These are phyloP conservation scores for Plasmodium fragile DNA, from an alignment of 169 alveolate species.

Conservation along the genomic window DNA sequence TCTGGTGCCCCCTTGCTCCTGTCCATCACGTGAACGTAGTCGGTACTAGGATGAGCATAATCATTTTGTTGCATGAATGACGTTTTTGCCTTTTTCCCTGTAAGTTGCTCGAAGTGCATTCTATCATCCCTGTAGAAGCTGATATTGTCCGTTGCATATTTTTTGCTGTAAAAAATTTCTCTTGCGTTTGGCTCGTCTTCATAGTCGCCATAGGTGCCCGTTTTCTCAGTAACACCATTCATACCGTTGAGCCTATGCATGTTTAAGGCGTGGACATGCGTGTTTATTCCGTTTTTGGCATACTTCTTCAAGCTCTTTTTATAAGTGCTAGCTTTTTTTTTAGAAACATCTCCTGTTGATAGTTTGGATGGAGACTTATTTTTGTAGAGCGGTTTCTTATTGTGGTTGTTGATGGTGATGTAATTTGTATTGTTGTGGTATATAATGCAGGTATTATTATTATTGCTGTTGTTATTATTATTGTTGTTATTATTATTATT, in stretches of 20 bases:
- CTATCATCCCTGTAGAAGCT: neutral
- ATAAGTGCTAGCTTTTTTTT: conserved; percentile 5
- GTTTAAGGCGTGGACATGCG: neutral
- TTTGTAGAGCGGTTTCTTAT: conserved; percentile 19
- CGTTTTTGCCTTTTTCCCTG: neutral
- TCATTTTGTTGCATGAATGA: neutral
- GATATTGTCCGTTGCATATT: neutral
- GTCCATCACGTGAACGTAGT: neutral
- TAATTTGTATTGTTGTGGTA: conserved; percentile 21
- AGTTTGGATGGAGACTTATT: conserved; percentile 22
- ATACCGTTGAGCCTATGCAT: neutral
- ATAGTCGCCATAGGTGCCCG: neutral
- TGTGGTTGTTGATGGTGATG: conserved; percentile 22
- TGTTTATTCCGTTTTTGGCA: neutral
- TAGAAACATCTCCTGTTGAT: neutral
- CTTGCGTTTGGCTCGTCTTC: neutral
- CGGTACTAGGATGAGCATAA: neutral
- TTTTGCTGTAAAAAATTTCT: conserved; percentile 8
- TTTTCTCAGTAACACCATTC: neutral
- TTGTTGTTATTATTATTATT: neutral
- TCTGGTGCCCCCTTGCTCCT: neutral
- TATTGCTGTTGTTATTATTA: neutral
- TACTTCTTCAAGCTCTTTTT: conserved; percentile 16
- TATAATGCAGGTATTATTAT: conserved; percentile 22
- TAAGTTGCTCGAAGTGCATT: neutral